Evolutionary conservation across 768 basidiomycete genomes (phyloP).

Genomic region (Leucosporidium scottii): DNA sequence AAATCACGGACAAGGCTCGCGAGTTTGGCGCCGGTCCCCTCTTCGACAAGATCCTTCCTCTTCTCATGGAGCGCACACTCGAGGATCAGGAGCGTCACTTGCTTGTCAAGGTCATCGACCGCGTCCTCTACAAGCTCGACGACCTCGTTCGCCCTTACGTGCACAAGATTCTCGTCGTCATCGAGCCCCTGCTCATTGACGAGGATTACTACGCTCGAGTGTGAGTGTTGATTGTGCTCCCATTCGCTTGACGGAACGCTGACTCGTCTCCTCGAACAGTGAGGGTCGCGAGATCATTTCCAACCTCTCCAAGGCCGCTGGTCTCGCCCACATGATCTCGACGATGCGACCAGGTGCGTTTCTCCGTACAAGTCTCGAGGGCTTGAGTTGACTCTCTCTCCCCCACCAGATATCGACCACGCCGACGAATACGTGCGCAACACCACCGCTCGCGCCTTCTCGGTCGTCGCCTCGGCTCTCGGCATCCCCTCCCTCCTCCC

Average conservation of each 20-base stretch:
- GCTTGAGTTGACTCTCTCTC: not conserved
- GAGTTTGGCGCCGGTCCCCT: conserved; percentile 97
- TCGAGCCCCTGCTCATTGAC: conserved; percentile 95
- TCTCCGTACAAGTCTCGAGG: no score
- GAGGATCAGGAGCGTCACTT: conserved; percentile 98
- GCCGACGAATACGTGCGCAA: conserved; percentile 99
- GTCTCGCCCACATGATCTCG: conserved; percentile 99
- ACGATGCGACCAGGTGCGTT: conserved; percentile 75
- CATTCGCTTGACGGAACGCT: not conserved
- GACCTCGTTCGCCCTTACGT: conserved; percentile 98
- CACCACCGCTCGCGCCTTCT: conserved; percentile 94
- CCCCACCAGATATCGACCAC: conserved; percentile 77
- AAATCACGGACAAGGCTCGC: conserved; percentile 98
- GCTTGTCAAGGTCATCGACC: conserved; percentile 97
- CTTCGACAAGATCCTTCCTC: conserved; percentile 95
- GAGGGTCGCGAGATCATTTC: conserved; percentile 99
- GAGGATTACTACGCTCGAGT: conserved; percentile 60
- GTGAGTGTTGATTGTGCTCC: not conserved
- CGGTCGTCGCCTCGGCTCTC: conserved; percentile 95
- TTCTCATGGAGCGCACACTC: conserved; percentile 84
- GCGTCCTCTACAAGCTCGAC: conserved; percentile 96
- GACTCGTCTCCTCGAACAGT: conserved; percentile 64
- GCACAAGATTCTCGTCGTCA: conserved; percentile 98
- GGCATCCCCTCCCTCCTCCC: conserved; percentile 96
- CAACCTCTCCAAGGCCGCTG: conserved; percentile 95